Conservation (phyloP, 2,329 filamentous ascomycete species). For the Zasmidium citrigriseum region DNA sequence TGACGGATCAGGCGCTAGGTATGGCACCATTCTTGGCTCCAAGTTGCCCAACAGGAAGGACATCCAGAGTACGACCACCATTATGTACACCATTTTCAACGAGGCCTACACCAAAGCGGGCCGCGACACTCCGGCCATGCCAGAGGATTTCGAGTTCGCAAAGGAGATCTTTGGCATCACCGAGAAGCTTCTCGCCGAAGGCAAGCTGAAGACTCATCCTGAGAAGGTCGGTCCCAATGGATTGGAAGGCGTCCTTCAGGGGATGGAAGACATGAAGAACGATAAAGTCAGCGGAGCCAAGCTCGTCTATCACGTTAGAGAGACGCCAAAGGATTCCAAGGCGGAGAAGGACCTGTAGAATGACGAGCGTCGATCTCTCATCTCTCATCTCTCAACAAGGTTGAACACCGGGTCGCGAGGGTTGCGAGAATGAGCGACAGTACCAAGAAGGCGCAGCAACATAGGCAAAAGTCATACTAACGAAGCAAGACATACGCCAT, state of each 20-base stretch:
- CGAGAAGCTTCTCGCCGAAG: slow-evolving; percentile 43
- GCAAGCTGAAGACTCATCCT: slow-evolving; percentile 48
- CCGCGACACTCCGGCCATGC: slow-evolving; percentile 21
- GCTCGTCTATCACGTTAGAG: slow-evolving; percentile 44
- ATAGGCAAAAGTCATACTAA: too few relatives aligned
- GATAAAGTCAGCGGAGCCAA: slow-evolving; percentile 51
- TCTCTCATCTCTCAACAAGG: too few relatives aligned
- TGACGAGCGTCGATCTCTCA: too few relatives aligned
- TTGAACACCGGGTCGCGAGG: too few relatives aligned
- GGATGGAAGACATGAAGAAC: slow-evolving; percentile 46
- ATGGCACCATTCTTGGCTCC: slow-evolving; percentile 26
- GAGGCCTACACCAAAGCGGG: slow-evolving; percentile 25
- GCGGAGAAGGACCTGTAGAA: slow-evolving; percentile 25
- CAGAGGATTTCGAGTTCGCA: slow-evolving; percentile 45
- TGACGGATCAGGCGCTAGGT: slow-evolving; percentile 21
- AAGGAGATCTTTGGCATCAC: slow-evolving; percentile 44
- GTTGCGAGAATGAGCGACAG: neutral
- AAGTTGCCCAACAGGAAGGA: slow-evolving; percentile 24
- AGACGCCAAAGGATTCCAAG: slow-evolving; percentile 23
- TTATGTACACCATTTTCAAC: slow-evolving; percentile 33
- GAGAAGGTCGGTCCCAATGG: slow-evolving; percentile 44
- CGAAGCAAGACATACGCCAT: too few relatives aligned
- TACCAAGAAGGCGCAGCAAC: neutral
- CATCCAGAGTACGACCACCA: slow-evolving; percentile 21
- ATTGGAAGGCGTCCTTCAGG: slow-evolving; percentile 46